A percentile compares a stretch with the other conserved stretches of the same genome.
Conservation (phyloP, 768 basidiomycete species). For the Calocybe gangraenosa region DNA sequence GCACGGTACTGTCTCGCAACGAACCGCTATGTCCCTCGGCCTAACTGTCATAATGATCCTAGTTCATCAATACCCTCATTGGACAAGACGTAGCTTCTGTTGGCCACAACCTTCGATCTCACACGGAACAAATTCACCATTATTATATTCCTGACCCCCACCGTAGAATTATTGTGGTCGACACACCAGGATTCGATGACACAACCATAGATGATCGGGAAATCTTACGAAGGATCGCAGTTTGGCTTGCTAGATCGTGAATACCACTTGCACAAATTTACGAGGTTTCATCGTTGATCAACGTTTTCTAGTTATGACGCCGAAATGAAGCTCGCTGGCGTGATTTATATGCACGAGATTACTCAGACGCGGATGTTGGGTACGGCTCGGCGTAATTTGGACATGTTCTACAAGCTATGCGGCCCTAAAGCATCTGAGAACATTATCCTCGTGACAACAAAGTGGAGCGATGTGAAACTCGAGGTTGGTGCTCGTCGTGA, state of each 20-base stretch:
- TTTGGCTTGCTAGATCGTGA: conserved; percentile 17
- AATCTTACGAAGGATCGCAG: conserved; percentile 17
- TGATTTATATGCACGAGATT: conserved; percentile 17
- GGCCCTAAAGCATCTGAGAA: conserved; percentile 8
- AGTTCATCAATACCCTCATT: conserved; percentile 8
- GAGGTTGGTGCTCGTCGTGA: conserved; percentile 7
- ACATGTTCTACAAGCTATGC: conserved; percentile 13
- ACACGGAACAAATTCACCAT: conserved; percentile 10
- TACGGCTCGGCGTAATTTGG: conserved; percentile 15
- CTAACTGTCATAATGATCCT: neutral
- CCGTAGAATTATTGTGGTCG: conserved; percentile 15
- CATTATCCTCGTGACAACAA: conserved; percentile 15
- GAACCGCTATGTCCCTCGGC: neutral
- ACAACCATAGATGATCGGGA: conserved; percentile 12
- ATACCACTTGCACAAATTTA: neutral
- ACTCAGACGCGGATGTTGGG: conserved; percentile 11
- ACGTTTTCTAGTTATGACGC: conserved; percentile 9
- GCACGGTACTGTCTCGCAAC: conserved; percentile 10
- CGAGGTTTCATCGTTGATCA: neutral
- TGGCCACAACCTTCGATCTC: conserved; percentile 9
- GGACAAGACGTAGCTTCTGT: conserved; percentile 5
- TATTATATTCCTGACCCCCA: conserved; percentile 4
- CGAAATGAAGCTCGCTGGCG: conserved; percentile 13
- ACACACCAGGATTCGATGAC: conserved; percentile 22
- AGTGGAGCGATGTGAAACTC: conserved; percentile 7